Conservation (phyloP, 1,284 basidiomycete genomes). For the Ustilago tritici region DNA sequence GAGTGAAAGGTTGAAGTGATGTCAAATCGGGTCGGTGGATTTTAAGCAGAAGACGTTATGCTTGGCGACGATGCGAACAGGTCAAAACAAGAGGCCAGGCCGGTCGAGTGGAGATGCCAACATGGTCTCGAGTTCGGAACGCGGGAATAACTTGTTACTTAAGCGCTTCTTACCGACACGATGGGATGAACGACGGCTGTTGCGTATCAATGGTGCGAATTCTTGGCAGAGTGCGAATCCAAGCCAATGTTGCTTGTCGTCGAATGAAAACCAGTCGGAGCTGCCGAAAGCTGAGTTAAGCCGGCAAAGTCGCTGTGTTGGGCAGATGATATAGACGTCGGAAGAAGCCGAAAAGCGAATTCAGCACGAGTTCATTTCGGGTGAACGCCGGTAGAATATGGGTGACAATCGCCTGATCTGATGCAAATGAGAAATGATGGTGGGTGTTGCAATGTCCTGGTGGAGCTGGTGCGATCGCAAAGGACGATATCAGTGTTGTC, state of each 20-base stretch:
- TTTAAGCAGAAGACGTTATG: not conserved
- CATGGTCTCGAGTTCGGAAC: not conserved
- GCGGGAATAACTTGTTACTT: not conserved
- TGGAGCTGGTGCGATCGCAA: not conserved
- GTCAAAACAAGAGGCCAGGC: not conserved
- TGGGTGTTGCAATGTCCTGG: not conserved
- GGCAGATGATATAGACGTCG: not conserved
- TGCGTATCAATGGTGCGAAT: not conserved
- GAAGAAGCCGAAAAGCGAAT: conserved; percentile 10
- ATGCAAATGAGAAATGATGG: conserved; percentile 8
- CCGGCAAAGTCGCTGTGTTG: not conserved
- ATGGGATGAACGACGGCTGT: conserved; percentile 2
- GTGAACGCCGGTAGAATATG: not conserved
- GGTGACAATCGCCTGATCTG: conserved; percentile 9
- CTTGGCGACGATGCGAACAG: not conserved
- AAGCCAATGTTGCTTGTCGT: not conserved
- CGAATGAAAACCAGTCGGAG: not conserved
- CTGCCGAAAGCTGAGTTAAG: not conserved
- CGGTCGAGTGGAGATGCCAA: not conserved
- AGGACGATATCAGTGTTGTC: not conserved
- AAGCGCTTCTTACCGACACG: not conserved
- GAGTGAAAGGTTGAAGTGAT: not conserved
- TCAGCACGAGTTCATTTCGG: conserved; percentile 32
- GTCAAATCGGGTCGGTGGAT: not conserved
- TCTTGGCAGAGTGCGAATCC: not conserved